Evolutionary conservation across 2,329 filamentous ascomycete species (phyloP).

Genomic region (Thelonectria rubi): DNA sequence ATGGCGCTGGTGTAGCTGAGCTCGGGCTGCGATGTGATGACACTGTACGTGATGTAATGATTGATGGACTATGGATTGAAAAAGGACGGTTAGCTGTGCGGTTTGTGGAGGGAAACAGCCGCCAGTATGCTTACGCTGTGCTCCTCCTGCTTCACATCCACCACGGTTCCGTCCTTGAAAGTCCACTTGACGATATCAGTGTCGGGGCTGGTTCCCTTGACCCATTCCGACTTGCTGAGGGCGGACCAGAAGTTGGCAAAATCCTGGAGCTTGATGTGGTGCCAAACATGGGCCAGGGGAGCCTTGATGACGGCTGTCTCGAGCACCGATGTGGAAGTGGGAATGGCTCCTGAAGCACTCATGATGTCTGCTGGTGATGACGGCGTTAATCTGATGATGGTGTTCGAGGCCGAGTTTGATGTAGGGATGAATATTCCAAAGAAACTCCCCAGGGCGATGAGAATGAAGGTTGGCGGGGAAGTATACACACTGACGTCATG

Average conservation of each 20-base stretch:
- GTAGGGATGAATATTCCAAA: background rate
- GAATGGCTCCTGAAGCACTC: conserved; percentile 54
- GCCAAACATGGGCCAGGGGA: conserved; percentile 73
- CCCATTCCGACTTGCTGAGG: conserved; percentile 68
- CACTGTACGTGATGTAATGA: conserved; percentile 78
- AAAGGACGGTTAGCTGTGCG: background rate
- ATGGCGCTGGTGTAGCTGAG: conserved; percentile 73
- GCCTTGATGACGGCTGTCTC: conserved; percentile 75
- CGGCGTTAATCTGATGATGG: background rate
- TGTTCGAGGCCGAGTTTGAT: background rate
- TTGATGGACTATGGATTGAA: conserved; percentile 67
- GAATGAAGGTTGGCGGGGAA: conserved; percentile 6
- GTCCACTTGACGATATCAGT: conserved; percentile 75
- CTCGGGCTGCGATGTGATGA: conserved; percentile 73
- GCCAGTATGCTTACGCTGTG: conserved; percentile 64
- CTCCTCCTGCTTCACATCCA: conserved; percentile 81
- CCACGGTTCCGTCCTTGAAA: conserved; percentile 73
- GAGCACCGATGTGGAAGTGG: conserved; percentile 71
- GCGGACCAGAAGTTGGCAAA: conserved; percentile 74
- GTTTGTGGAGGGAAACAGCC: background rate
- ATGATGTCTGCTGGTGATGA: conserved; percentile 21
- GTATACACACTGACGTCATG: conserved; percentile 10
- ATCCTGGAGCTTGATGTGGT: conserved; percentile 77
- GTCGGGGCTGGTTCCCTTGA: conserved; percentile 70
- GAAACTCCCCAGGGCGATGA: background rate